Evolutionary conservation across 208 protist species (phyloP), one percentile per base, ranked within the genome.

Genomic region (Borovskyia barvae): DNA sequence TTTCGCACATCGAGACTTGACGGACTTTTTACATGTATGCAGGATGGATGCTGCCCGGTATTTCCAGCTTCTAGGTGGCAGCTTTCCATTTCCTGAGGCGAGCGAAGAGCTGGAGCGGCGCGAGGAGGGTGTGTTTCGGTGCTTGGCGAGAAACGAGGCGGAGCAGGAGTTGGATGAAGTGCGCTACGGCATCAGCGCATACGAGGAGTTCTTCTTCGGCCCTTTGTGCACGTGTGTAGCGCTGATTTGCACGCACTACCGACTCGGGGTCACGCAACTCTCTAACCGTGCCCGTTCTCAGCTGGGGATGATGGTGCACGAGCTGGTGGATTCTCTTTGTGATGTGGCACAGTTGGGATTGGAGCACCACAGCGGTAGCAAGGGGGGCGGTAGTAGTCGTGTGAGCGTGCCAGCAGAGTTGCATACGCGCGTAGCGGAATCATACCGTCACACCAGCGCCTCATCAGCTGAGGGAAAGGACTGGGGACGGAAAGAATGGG

Each of bases 41-140:
- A 61, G 48, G 49, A 56, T 77, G 45, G 76, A 77, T 26, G 42
- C 55, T 22, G 49, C 39, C 29, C 64, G 66, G 19, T 79, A 75
- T 51, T 24, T 77, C 57, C 72, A 72, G 60, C 72, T 79, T n/a
- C 54, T 66, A n/a, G 66, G 61, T 20, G 72, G 72, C 36, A 45
- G 25, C 20, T 57, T 12, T 30, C 26, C 37, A 12, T 45, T 57
- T 17, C 29, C 57, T 0, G 66, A 69, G 19, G 36, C 74, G 5
- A 67, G 58, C 33, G 72, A 75, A 52, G 69, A 80, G 41, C 35
- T 78, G 39, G 50, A 69, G 40, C 69, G 59, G 19, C 65, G 60
- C 29, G 70, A 78, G 59, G 72, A 71, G 26, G 48, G 60, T 11
- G 66, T 41, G 17, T 46, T 70, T 36, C 32, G 66, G 33, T 76